Conservation (phyloP, 2,329 filamentous ascomycete genomes). For the Trichoderma simmonsii region DNA sequence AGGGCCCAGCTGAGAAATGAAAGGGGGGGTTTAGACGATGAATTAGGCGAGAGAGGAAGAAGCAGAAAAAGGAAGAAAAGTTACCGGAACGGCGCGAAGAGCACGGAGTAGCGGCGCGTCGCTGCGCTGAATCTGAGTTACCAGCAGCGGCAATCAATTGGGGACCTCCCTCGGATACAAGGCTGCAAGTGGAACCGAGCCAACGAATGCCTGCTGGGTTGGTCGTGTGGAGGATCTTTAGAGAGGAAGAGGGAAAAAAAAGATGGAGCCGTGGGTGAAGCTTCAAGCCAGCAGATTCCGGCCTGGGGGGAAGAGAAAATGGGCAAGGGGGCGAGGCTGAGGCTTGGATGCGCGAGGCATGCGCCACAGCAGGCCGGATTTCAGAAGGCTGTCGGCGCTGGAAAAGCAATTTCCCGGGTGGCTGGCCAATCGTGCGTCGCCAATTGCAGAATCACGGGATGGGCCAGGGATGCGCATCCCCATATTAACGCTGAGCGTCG, state of each 20-base stretch:
- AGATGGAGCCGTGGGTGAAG: conserved; percentile 4
- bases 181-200: neutral
- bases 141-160: neutral
- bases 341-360: neutral
- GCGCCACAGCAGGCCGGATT: neutral
- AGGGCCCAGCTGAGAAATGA: neutral
- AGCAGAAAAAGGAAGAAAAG: neutral
- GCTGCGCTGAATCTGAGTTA: neutral
- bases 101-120: neutral
- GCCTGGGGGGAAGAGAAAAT: neutral
- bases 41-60: neutral
- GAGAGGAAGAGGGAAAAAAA: neutral
- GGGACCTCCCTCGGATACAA: neutral
- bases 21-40: neutral
- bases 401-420: neutral
- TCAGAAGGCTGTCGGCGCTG: neutral
- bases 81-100: neutral
- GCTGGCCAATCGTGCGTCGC: neutral
- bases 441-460: conserved; percentile 9
- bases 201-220: neutral
- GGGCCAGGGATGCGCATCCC: conserved; percentile 3
- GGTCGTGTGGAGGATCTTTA: neutral
- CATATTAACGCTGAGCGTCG: neutral
- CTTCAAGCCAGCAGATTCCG: neutral
- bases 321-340: conserved; percentile 10